A percentile compares a stretch with the other conserved stretches of the same genome.
Conservation (phyloP, 2,329 filamentous ascomycete species). For the Exophiala xenobiotica region DNA sequence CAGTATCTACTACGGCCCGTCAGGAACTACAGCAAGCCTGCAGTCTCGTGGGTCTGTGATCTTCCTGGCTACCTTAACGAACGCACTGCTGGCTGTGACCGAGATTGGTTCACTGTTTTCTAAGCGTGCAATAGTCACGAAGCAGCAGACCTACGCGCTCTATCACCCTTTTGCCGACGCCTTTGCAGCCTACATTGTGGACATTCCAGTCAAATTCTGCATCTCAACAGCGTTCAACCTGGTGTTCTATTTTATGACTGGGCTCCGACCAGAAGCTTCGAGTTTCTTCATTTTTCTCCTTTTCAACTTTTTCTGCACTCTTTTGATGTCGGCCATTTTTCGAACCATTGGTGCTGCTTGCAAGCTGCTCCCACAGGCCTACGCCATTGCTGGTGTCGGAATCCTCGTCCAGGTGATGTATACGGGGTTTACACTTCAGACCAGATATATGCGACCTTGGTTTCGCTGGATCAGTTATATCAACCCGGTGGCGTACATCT, state of each 20-base stretch:
- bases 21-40: slow-evolving; percentile 56
- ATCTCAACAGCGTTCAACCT: slow-evolving; percentile 61
- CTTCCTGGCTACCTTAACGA: slow-evolving; percentile 64
- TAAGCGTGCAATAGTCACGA: slow-evolving; percentile 59
- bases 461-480: slow-evolving; percentile 46
- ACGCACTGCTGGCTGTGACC: slow-evolving; percentile 61
- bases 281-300: slow-evolving; percentile 63
- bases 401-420: slow-evolving; percentile 43
- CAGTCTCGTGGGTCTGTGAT: slow-evolving; percentile 64
- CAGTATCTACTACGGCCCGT: slow-evolving; percentile 66
- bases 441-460: slow-evolving; percentile 53
- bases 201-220: slow-evolving; percentile 57
- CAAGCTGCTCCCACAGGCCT: slow-evolving; percentile 57
- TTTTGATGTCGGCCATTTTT: slow-evolving; percentile 61
- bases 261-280: slow-evolving; percentile 51
- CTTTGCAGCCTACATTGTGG: slow-evolving; percentile 47
- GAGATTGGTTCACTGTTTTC: slow-evolving; percentile 65
- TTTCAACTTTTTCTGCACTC: slow-evolving; percentile 53
- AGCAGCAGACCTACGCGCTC: slow-evolving; percentile 59
- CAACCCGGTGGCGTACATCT: slow-evolving; percentile 42
- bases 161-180: slow-evolving; percentile 55
- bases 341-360: slow-evolving; percentile 57
- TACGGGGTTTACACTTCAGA: slow-evolving; percentile 46
- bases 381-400: slow-evolving; percentile 50
- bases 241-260: slow-evolving; percentile 64